phyloP scores from a whole-genome alignment of 1,284 basidiomycete genomes.

The Ceratobasidium sp. region DNA sequence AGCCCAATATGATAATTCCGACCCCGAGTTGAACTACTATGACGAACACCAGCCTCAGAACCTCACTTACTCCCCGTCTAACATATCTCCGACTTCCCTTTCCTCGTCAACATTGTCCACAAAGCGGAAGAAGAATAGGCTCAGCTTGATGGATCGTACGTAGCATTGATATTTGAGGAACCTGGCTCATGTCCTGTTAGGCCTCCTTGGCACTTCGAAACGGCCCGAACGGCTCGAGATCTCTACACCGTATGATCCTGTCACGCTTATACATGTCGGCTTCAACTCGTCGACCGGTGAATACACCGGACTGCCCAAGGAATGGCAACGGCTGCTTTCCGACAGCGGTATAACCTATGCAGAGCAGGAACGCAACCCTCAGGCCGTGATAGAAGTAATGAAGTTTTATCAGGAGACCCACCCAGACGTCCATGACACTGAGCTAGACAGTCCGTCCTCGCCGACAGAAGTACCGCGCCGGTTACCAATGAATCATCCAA shows the following conservation, averaged over 20 bases:
- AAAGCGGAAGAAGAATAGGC: conserved; percentile 76
- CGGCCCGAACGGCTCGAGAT: conserved; percentile 93
- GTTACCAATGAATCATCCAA: too few relatives aligned
- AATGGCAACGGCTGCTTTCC: conserved; percentile 95
- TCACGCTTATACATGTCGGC: conserved; percentile 98
- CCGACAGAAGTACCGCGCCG: too few relatives aligned
- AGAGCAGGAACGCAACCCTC: conserved; percentile 98
- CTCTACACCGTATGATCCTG: conserved; percentile 97
- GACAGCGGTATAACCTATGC: conserved; percentile 94
- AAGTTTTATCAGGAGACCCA: conserved; percentile 91
- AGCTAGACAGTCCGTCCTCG: not conserved
- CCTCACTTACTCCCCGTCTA: too few relatives aligned
- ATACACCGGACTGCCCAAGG: conserved; percentile 96
- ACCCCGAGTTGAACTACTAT: not conserved
- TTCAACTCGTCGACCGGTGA: conserved; percentile 99
- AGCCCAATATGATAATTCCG: too few relatives aligned
- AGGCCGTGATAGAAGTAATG: conserved; percentile 98
- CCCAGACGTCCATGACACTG: conserved; percentile 50
- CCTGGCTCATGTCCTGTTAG: conserved; percentile 55
- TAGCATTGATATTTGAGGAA: not conserved
- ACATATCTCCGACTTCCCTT: too few relatives aligned
- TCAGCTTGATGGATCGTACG: conserved; percentile 71
- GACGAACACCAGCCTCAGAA: not conserved
- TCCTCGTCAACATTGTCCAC: conserved; percentile 50
- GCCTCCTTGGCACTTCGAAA: conserved; percentile 84